Evolutionary conservation across 345 rosid genomes (phyloP), one percentile per base, ranked within the genome.

Genomic region (Hypericum perforatum): DNA sequence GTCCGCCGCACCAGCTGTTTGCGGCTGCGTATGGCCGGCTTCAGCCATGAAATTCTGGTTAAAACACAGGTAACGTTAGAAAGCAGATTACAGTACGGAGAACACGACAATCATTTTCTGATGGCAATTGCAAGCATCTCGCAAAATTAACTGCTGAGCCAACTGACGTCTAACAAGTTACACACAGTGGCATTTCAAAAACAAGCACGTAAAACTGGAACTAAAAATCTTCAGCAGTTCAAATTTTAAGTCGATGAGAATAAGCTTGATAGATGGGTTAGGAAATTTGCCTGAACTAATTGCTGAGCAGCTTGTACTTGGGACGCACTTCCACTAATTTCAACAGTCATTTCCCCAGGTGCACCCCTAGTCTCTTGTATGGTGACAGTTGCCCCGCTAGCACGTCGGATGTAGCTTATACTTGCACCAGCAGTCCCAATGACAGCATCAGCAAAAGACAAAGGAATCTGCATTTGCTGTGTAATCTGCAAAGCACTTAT

Each of bases 271-370:
- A 22, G 32, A 22, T 22, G 32, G 43, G 50, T 11, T 15, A 51
- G 41, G 43, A n/a, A 58, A n/a, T 54, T 60, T 77, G 70, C 99
- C 95, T 84, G 92, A 69, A 94, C 82, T 47, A 89, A 74, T 68
- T 94, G 99, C 84, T 84, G 85, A 54, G 99, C 97, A n/a, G 88
- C 78, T 78, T 94, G 99, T 50, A 84, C 99, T 75, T 89, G 89
- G 11, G 86, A 80, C 60, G 89, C 92, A 68, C 92, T 74, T 66
- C 97, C 99, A 62, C 99, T 94, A 61, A 94, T 88, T 69, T 94
- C 99, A 37, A 94, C 96, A 0, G 97, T 94, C 99, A 94, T 94
- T 70, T 89, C 99, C 56, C 85, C 89, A 62, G 97, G 97, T 68
- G 74, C 89, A 11, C 96, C 99, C 61, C 95, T 84, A 14, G 95